Base-by-base conservation (phyloP, 345 rosid genomes). In the Crucihimalaya himalaica region DNA sequence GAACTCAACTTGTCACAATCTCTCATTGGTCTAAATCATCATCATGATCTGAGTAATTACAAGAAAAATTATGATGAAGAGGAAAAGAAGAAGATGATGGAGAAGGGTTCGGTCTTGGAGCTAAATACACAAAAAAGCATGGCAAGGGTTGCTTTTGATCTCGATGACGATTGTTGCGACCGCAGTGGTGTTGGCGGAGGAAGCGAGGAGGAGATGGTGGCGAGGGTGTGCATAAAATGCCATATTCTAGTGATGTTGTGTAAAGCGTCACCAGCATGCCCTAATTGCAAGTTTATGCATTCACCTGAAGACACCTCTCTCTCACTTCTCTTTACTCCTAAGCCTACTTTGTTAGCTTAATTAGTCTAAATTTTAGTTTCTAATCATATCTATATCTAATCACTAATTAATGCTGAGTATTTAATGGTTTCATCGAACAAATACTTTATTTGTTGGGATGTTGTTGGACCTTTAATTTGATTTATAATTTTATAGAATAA, bases 241-340 rank as follows among this genome's bases (percentile, higher is more conserved):
- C 91, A 91, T 72, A 84, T 89, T 92, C 21, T 91, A 75, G 97
- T 91, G 79, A 87, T 91, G 87, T 78, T 91, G 6, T 86, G 85
- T 76, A 81, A 82, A 79, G 82, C 89, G 0, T 80, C 89, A 34
- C 97, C 93, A 28, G 68, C 83, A 0, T 91, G 97, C 59, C 97
- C 97, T 65, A 91, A 86, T 79, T 91, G 97, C 88, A 91, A 89
- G 71, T 91, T 89, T 82, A 74, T 89, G 84, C 92, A 91, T 85
- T 72, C 76, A 15, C 76, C 63, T 29, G 34, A 72, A 63, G 53
- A 72, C 42, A 63, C 62, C 0, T 62, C 69, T 50, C 13, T 27
- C 13, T 62, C 61, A 27, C 62, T 72, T 63, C 13, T 63, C 18
- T 72, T 72, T 16, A 51, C 54, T 39, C 25, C 55, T 52, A 72